A percentile compares a stretch with the other conserved stretches of the same genome.
These are phyloP conservation scores for Chenopodium quinoa DNA, from an alignment of 148 eudicot genomes.

Conservation along the genomic window DNA sequence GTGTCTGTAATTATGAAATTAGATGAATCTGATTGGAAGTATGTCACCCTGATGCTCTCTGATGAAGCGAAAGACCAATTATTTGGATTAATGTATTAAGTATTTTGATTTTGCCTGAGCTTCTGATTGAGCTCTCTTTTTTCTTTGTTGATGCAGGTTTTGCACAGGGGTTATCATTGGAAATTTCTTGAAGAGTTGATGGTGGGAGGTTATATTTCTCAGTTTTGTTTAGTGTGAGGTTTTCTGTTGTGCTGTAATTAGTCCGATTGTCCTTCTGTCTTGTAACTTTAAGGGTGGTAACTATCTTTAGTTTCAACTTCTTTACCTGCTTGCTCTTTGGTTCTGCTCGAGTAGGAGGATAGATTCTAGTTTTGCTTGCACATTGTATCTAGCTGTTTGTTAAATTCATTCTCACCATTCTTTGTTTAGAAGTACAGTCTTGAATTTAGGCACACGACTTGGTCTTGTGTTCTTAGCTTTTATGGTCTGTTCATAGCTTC, in stretches of 20 bases:
- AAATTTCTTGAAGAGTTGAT: neutral
- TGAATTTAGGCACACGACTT: neutral
- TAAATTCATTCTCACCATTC: neutral
- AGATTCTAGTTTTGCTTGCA: slow-evolving; percentile 5
- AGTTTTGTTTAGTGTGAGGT: slow-evolving; percentile 9
- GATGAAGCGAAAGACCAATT: neutral
- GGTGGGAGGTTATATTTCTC: neutral
- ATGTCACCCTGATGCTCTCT: neutral
- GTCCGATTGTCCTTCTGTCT: neutral
- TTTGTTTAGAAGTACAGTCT: neutral
- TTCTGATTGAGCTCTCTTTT: neutral
- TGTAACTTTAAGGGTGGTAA: neutral
- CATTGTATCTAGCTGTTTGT: neutral
- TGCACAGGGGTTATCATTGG: neutral
- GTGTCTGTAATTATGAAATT: neutral
- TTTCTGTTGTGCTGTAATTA: slow-evolving; percentile 4
- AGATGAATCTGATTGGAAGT: neutral
- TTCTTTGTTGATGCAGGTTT: neutral
- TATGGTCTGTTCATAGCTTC: neutral
- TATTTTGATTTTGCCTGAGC: neutral
- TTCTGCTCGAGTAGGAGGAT: neutral
- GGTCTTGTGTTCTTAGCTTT: neutral
- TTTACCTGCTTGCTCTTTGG: neutral
- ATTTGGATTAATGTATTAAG: neutral
- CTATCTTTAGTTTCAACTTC: neutral